Percentiles rank a stretch among this genome's conserved stretches.
phyloP scores from a whole-genome alignment of 768 basidiomycete genomes.

The Agrocybe pediades region DNA sequence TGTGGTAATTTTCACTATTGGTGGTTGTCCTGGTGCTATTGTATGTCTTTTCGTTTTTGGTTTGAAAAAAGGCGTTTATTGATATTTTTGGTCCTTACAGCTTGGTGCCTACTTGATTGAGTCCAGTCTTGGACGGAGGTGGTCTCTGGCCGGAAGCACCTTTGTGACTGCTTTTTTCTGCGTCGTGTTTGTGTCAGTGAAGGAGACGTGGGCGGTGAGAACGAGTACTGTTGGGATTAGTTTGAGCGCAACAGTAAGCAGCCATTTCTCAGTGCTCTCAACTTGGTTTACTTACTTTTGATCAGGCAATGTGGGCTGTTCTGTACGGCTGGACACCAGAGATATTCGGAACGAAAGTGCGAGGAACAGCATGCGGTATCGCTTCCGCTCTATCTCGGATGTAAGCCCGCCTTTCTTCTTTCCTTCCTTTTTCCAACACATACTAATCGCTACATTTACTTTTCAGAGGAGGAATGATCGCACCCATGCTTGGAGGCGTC shows the following conservation, averaged over 20 bases:
- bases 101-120: conserved; percentile 88
- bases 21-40: conserved; percentile 82
- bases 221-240: conserved; percentile 76
- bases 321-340: conserved; percentile 89
- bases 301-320: conserved; percentile 84
- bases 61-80: neutral
- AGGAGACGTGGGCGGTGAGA: conserved; percentile 59
- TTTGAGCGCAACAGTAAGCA: conserved; percentile 67
- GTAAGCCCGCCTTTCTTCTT: conserved; percentile 47
- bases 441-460: conserved; percentile 9
- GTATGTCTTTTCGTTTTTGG: conserved; percentile 43
- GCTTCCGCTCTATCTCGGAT: conserved; percentile 86
- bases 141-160: conserved; percentile 76
- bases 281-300: neutral
- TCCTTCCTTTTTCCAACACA: neutral
- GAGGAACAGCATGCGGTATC: conserved; percentile 87
- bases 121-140: conserved; percentile 63
- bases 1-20: conserved; percentile 83
- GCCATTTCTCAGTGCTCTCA: neutral
- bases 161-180: conserved; percentile 78
- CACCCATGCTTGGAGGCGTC: conserved; percentile 75
- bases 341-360: conserved; percentile 82
- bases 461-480: conserved; percentile 84
- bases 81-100: conserved; percentile 32
- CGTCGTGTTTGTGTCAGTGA: conserved; percentile 63